Base-by-base conservation (phyloP, 2,329 filamentous ascomycete species). In the Trichoderma guizhouense region DNA sequence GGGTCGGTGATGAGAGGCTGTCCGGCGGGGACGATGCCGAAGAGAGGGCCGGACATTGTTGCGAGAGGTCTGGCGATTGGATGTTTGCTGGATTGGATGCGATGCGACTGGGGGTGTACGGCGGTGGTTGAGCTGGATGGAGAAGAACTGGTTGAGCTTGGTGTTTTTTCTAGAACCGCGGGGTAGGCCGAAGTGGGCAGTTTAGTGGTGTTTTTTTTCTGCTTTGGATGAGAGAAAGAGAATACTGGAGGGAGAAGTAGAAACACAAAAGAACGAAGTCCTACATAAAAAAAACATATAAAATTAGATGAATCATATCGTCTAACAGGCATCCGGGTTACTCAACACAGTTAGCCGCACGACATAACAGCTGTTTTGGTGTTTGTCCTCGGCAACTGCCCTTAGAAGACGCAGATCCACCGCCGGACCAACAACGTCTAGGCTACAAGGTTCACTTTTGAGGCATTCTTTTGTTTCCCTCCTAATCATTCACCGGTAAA, bases 11-110 rank as follows among this genome's bases (percentile, higher is more conserved):
- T 83, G 66, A 90, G 83, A 2, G 88, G 86, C 73, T 87, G 87
- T 71, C 89, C 88, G 28, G 89, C 86, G 14, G 89, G 88, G 71
- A 91, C 84, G 75, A 90, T 83, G 77, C 88, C 88, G 77, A 90
- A 89, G 73, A 87, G 84, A 70, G 84, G 84, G 15, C 78, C 77
- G 62, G 85, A 80, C 83, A 84, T 86, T 69, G 72, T 24, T 24
- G 47, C 7, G 47, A 21, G 43, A 43, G 3, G 3, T 51, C 7
- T 51, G 9, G 43, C 43, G 43, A 51, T 51, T 51, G 43, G 43
- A 5, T 51, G 7, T 8, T 21, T 12, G 47, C 11, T 53, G n/a
- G n/a, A n/a, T 43, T 18, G 15, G 36, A 8, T 43, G n/a, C 11
- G 47, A 51, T 51, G 43, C 43, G 43, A 21, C 18, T 21, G 43